These are phyloP conservation scores for Onygenales sp. DNA, from an alignment of 2,329 filamentous ascomycete genomes.

Conservation along the genomic window DNA sequence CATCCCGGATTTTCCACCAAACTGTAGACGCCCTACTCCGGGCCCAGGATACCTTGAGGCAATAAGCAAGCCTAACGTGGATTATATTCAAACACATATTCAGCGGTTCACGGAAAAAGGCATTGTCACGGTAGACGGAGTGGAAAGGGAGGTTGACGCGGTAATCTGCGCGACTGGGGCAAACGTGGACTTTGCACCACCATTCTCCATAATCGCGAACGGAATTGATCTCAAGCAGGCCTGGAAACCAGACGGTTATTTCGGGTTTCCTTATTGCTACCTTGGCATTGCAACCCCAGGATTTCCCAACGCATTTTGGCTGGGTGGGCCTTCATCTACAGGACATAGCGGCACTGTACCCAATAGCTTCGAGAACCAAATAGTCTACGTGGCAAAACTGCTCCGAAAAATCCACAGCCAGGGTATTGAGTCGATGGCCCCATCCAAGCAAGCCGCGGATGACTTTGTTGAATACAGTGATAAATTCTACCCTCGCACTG, in stretches of 20 bases:
- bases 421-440: slow-evolving; percentile 54
- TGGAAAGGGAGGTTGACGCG: slow-evolving; percentile 49
- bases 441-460: slow-evolving; percentile 50
- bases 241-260: slow-evolving; percentile 48
- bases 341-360: slow-evolving; percentile 58
- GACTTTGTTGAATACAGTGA: slow-evolving; percentile 42
- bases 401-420: slow-evolving; percentile 58
- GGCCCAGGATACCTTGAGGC: slow-evolving; percentile 61
- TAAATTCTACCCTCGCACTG: slow-evolving; percentile 42
- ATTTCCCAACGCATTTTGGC: slow-evolving; percentile 59
- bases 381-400: slow-evolving; percentile 57
- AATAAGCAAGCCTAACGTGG: slow-evolving; percentile 52
- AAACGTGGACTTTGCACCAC: slow-evolving; percentile 49
- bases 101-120: slow-evolving; percentile 49
- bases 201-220: slow-evolving; percentile 50
- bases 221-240: slow-evolving; percentile 45
- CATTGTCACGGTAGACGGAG: slow-evolving; percentile 52
- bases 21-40: slow-evolving; percentile 56
- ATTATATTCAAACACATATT: slow-evolving; percentile 50
- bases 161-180: slow-evolving; percentile 62
- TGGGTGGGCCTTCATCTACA: slow-evolving; percentile 52
- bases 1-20: slow-evolving; percentile 53
- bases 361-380: slow-evolving; percentile 56
- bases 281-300: slow-evolving; percentile 53
- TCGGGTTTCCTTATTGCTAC: slow-evolving; percentile 59